Base-by-base conservation (phyloP, 73 alveolate genomes). In the Paramecium octaurelia region DNA sequence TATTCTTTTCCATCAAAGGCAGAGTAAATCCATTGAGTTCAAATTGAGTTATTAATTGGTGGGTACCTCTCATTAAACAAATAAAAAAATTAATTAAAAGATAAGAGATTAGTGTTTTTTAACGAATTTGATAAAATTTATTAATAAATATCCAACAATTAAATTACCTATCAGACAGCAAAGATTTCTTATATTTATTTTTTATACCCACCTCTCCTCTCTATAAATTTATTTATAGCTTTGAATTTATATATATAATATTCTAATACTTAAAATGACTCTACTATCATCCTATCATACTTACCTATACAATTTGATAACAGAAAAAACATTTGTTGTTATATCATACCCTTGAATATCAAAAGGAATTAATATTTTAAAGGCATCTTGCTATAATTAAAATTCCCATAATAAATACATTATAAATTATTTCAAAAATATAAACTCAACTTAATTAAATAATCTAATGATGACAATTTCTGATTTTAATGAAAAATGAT, bases 41-140 rank as follows among this genome's bases (percentile, higher is more conserved):
- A 34, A 64, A 64, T 64, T 64, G 84, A 1, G 50, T 64, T 64
- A 64, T 64, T 34, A 64, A 64, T 64, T 64, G 84, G 84, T 64
- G 84, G 5, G 84, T 64, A 34, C 84, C 46, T 64, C 84, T 64
- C 84, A 64, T 64, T 64, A 64, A 64, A 64, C 84, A 64, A 64
- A 64, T 64, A 64, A 64, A 64, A 64, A 54, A 64, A 64, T 31
- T 64, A 31, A 64, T 31, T 64, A 31, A 64, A 64, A 64, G 46
- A 34, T 31, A 31, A 64, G 84, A 64, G 46, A 64, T 40, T 64
- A 64, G 84, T 64, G 84, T 64, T 64, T 64, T 64, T 64, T 64
- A 64, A 64, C 84, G 84, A 27, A 64, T 64, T 64, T 18, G 29
- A 14, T 27, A 64, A 64, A 64, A 27, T 64, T 64, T 64, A 64